Conservation (phyloP, 495 filamentous ascomycete species). For the Rusavskia elegans region DNA sequence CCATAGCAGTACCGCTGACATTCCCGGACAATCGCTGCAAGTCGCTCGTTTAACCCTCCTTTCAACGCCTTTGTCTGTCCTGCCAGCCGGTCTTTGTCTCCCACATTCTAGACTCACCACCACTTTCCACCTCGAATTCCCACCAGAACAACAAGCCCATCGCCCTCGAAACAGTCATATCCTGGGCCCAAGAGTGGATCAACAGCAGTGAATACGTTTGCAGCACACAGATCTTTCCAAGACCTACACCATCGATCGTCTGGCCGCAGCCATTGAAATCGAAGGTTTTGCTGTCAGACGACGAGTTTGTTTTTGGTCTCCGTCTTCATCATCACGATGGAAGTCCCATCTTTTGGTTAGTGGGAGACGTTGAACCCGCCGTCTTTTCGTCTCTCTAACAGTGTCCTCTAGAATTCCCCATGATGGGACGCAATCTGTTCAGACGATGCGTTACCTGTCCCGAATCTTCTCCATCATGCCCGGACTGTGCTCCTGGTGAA, state of each 20-base stretch:
- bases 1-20: neutral
- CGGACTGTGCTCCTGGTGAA: slow-evolving; percentile 28
- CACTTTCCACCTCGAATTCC: neutral
- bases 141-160: neutral
- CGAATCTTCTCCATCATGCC: slow-evolving; percentile 29
- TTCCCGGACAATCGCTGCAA: neutral
- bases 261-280: too few species aligned
- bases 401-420: neutral
- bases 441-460: slow-evolving; percentile 31
- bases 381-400: too few species aligned
- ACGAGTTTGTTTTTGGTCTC: too few species aligned
- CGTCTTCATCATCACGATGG: neutral
- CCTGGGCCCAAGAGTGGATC: too few species aligned
- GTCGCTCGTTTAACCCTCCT: neutral
- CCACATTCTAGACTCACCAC: neutral
- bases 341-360: neutral
- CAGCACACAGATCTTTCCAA: too few species aligned
- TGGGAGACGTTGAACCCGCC: neutral
- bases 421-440: slow-evolving; percentile 23
- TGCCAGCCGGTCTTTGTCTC: neutral
- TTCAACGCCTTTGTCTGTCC: neutral
- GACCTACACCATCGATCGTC: too few species aligned
- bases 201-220: too few species aligned
- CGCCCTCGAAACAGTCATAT: neutral
- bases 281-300: too few species aligned